Conservation (phyloP, 2,329 filamentous ascomycete species). For the Fusarium gaditjirri region DNA sequence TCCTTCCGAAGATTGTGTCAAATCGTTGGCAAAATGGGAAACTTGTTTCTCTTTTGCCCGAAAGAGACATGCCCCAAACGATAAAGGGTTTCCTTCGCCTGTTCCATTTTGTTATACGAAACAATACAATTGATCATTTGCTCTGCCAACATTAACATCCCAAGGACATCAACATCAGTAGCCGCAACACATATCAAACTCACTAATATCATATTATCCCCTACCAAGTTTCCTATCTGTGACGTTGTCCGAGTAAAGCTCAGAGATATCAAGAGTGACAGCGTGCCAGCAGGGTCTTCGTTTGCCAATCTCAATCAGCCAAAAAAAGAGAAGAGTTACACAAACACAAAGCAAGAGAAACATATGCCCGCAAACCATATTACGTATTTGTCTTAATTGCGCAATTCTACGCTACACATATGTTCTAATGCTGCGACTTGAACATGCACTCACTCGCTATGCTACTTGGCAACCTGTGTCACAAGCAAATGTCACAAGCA, state of each 20-base stretch:
- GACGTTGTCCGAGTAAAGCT: background rate
- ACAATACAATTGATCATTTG: background rate
- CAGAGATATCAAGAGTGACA: background rate
- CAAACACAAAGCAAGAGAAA: background rate
- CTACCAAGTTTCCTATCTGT: accelerated
- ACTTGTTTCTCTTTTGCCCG: accelerated
- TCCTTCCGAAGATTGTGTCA: background rate
- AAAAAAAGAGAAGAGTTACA: background rate
- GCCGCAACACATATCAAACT: accelerated
- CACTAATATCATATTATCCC: background rate
- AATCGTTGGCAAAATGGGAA: accelerated
- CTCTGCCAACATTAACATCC: background rate
- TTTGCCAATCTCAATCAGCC: background rate
- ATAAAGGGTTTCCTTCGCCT: background rate
- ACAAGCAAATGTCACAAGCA: background rate
- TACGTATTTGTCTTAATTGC: background rate
- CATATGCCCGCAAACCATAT: background rate
- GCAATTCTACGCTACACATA: background rate
- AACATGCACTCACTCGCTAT: background rate
- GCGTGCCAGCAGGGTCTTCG: background rate
- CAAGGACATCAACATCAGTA: background rate
- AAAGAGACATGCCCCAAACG: background rate
- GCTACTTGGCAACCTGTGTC: background rate
- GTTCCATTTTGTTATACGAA: background rate
- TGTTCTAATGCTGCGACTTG: background rate